phyloP scores from a whole-genome alignment of 169 alveolate genomes.

The Neospora caninum region DNA sequence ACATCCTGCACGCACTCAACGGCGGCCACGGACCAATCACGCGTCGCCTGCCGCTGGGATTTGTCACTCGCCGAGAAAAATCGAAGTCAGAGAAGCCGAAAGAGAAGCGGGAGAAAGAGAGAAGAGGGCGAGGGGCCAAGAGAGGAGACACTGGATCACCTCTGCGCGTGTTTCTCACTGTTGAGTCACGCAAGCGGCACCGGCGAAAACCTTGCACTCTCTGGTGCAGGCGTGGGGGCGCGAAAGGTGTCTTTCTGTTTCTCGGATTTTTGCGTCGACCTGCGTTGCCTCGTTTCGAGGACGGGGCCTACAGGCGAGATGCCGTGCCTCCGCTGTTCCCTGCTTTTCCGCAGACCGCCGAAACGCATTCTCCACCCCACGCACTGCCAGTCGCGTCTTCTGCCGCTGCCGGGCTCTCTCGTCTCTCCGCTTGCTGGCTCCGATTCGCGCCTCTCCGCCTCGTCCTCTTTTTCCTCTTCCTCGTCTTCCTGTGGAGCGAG shows the following conservation, averaged over 20 bases:
- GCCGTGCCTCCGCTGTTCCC: no score
- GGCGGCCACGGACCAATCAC: neutral
- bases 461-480: neutral
- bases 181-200: no score
- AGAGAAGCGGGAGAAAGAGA: no score
- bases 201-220: no score
- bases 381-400: neutral
- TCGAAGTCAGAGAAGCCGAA: neutral
- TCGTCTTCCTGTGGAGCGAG: neutral
- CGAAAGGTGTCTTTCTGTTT: no score
- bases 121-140: no score
- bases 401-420: conserved; percentile 19
- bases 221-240: no score
- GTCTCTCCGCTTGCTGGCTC: neutral
- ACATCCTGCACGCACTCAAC: neutral
- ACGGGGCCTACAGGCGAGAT: no score
- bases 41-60: neutral
- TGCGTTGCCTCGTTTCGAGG: no score
- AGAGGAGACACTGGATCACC: no score
- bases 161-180: no score
- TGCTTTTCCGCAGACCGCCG: neutral
- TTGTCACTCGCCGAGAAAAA: neutral
- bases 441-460: neutral
- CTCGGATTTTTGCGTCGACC: no score
- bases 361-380: conserved; percentile 17